These are phyloP conservation scores for Brassica cretica DNA, from an alignment of 345 rosid genomes.

Conservation along the genomic window DNA sequence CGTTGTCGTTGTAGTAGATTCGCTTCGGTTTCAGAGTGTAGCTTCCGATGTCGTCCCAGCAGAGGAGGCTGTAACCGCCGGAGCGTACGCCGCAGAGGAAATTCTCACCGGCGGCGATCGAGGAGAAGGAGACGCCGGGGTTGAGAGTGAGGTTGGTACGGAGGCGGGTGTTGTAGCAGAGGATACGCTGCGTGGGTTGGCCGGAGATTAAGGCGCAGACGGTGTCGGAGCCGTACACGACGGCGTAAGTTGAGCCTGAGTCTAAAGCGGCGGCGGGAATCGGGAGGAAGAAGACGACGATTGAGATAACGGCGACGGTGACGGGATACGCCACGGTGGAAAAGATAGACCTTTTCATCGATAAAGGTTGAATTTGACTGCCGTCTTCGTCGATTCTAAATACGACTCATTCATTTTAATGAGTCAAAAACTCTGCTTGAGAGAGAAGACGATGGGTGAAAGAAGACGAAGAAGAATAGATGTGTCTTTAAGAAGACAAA, in stretches of 20 bases:
- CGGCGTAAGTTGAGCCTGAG: conserved; percentile 72
- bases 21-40: conserved; percentile 41
- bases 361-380: conserved; percentile 34
- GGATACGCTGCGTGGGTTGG: conserved; percentile 43
- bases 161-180: conserved; percentile 48
- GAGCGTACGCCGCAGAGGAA: conserved; percentile 70
- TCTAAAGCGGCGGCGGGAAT: conserved; percentile 49
- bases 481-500: conserved; percentile 23
- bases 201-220: conserved; percentile 66
- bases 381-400: conserved; percentile 29
- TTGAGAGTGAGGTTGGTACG: conserved; percentile 25
- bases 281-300: conserved; percentile 15
- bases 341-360: conserved; percentile 50
- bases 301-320: conserved; percentile 17
- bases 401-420: conserved; percentile 53
- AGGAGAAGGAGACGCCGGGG: conserved; percentile 65
- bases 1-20: conserved; percentile 49
- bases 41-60: conserved; percentile 54
- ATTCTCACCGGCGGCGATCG: conserved; percentile 60
- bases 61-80: conserved; percentile 59
- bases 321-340: conserved; percentile 39
- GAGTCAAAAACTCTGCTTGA: conserved; percentile 10
- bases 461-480: conserved; percentile 27
- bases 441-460: conserved; percentile 11
- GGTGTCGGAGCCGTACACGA: conserved; percentile 51